phyloP scores from a whole-genome alignment of 140 eudicot species.

The Erigeron philadelphicus region DNA sequence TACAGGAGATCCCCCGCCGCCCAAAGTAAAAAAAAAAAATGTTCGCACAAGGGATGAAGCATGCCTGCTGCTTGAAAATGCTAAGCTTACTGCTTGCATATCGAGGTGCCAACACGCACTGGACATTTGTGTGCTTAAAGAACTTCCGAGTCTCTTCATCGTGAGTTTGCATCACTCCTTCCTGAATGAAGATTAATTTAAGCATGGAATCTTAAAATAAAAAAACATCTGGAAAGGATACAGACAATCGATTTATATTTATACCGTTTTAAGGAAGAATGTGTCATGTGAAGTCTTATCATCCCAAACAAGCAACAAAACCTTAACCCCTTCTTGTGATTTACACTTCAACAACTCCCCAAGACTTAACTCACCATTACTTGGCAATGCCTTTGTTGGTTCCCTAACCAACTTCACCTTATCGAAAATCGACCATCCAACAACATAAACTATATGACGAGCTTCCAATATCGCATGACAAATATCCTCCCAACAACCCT shows the following conservation, averaged over 20 bases:
- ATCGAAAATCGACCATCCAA: constrained; percentile 9
- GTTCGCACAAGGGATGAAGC: constrained; percentile 4
- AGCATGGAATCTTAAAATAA: neutral
- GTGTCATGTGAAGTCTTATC: constrained; percentile 36
- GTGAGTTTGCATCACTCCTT: constrained; percentile 23
- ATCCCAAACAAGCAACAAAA: constrained; percentile 40
- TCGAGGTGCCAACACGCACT: constrained; percentile 29
- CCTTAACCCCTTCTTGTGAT: constrained; percentile 39
- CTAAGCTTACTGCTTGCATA: constrained; percentile 32
- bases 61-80: constrained; percentile 30
- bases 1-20: no score
- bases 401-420: neutral
- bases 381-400: neutral
- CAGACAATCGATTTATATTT: neutral
- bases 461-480: constrained; percentile 8
- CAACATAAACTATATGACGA: constrained; percentile 6
- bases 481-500: constrained; percentile 4
- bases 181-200: constrained; percentile 5
- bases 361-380: constrained; percentile 3
- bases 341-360: constrained; percentile 26
- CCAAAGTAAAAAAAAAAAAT: neutral
- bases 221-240: neutral
- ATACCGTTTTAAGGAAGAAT: constrained; percentile 37
- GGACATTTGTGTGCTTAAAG: constrained; percentile 17
- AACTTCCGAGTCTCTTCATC: constrained; percentile 27